A percentile compares a stretch with the other conserved stretches of the same genome.
Conservation (phyloP, 176 grass and related monocot species). For the Triticum dicoccoides region DNA sequence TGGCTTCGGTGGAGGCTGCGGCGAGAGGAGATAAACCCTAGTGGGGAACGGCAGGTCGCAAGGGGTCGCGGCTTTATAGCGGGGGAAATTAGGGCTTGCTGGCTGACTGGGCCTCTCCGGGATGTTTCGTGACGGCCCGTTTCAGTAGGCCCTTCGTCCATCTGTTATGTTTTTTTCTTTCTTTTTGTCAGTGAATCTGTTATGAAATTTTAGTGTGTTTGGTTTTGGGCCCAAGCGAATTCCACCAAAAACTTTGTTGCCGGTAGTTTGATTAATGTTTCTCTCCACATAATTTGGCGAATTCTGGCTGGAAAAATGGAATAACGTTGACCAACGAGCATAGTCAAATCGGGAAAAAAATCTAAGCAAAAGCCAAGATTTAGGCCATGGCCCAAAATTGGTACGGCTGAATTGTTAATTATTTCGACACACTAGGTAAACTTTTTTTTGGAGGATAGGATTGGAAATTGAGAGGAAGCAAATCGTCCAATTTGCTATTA, state of each 20-base stretch:
- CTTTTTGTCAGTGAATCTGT: too few relatives aligned
- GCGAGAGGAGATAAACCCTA: constrained; percentile 50
- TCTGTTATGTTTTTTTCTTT: background rate
- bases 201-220: too few relatives aligned
- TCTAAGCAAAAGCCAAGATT: background rate
- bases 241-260: background rate
- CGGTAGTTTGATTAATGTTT: background rate
- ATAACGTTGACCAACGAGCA: background rate
- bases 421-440: background rate
- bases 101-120: background rate
- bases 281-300: background rate
- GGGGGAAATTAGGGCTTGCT: constrained; percentile 8
- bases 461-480: too few relatives aligned
- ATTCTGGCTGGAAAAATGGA: background rate
- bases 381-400: background rate
- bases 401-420: background rate
- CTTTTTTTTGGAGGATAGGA: background rate
- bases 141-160: background rate
- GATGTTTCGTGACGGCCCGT: background rate
- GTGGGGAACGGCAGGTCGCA: background rate
- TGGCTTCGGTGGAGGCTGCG: constrained; percentile 25
- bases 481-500: too few relatives aligned
- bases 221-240: too few relatives aligned
- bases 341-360: background rate
- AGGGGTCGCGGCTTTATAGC: constrained; percentile 26